Percentiles rank a stretch among this genome's conserved stretches.
Evolutionary conservation across 2,329 filamentous ascomycete species (phyloP).

Genomic region (Lecanoromycetidae sp.): DNA sequence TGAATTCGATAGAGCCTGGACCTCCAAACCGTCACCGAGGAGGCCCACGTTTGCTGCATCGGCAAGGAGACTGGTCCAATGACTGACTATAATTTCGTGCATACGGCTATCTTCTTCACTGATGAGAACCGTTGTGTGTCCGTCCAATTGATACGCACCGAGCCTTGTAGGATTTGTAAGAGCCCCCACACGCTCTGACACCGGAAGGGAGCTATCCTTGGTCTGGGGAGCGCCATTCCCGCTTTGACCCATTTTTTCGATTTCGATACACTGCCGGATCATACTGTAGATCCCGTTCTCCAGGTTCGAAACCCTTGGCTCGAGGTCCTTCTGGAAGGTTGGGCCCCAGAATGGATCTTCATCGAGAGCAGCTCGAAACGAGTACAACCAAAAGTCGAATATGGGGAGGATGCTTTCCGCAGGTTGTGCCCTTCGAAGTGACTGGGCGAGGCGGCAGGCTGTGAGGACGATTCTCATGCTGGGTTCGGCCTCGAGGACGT

Average conservation of each 20-base stretch:
- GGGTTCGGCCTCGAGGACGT: conserved; percentile 34
- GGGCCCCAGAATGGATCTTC: conserved; percentile 34
- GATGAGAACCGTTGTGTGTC: conserved; percentile 18
- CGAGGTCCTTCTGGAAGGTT: conserved; percentile 31
- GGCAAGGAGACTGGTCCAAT: conserved; percentile 20
- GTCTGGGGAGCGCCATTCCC: background rate
- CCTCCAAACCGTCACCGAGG: background rate
- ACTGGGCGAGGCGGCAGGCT: conserved; percentile 30
- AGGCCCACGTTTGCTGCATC: conserved; percentile 12
- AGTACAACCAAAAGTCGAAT: conserved; percentile 30
- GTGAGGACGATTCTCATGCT: conserved; percentile 33
- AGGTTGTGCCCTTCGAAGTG: conserved; percentile 10
- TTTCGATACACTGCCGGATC: conserved; percentile 29
- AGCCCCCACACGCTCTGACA: conserved; percentile 12
- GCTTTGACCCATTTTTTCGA: conserved; percentile 15
- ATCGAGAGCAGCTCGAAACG: conserved; percentile 30
- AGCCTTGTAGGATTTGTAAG: conserved; percentile 15
- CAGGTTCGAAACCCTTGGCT: conserved; percentile 28
- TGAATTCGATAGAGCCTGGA: background rate
- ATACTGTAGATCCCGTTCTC: conserved; percentile 30
- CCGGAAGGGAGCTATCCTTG: background rate
- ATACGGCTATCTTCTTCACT: conserved; percentile 27
- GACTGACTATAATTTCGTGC: conserved; percentile 17
- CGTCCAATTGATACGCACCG: conserved; percentile 3
- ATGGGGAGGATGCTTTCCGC: conserved; percentile 21